phyloP scores from a whole-genome alignment of 805 yeast species.

The Debaryomyces tyrocola region DNA sequence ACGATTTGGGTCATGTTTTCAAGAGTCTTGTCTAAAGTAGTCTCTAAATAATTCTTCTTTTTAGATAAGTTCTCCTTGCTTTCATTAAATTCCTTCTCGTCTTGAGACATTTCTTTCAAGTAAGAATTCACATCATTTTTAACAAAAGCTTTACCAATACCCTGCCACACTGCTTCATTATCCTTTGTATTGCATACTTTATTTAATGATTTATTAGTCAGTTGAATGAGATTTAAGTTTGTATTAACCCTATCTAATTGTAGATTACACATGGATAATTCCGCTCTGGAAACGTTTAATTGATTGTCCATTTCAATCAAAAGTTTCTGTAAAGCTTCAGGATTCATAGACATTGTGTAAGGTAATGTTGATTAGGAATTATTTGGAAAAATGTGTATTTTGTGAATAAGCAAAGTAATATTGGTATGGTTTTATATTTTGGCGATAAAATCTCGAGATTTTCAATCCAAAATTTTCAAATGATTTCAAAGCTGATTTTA shows the following conservation, averaged over 20 bases:
- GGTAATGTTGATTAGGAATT: not conserved
- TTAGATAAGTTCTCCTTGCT: constrained; percentile 60
- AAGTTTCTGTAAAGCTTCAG: constrained; percentile 52
- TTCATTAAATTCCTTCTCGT: constrained; percentile 56
- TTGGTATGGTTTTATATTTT: not conserved
- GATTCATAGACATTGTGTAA: constrained; percentile 41
- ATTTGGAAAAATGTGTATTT: not conserved
- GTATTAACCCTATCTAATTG: constrained; percentile 52
- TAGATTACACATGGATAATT: constrained; percentile 52
- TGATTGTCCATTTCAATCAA: constrained; percentile 68
- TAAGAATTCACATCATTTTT: constrained; percentile 47
- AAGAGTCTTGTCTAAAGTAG: constrained; percentile 73
- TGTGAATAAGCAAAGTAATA: not conserved
- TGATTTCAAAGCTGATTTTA: not conserved
- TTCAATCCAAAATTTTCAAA: not conserved
- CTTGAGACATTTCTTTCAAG: constrained; percentile 46
- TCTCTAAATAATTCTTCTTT: constrained; percentile 70
- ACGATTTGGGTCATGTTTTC: constrained; percentile 57
- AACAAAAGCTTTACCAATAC: constrained; percentile 77
- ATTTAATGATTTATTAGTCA: constrained; percentile 57
- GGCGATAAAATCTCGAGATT: not conserved
- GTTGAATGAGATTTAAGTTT: constrained; percentile 51
- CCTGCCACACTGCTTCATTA: constrained; percentile 69
- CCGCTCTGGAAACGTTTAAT: constrained; percentile 57
- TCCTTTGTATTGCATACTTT: constrained; percentile 33